These are phyloP conservation scores for Aspergillus japonicus DNA, from an alignment of 2,329 filamentous ascomycete genomes.

Conservation along the genomic window DNA sequence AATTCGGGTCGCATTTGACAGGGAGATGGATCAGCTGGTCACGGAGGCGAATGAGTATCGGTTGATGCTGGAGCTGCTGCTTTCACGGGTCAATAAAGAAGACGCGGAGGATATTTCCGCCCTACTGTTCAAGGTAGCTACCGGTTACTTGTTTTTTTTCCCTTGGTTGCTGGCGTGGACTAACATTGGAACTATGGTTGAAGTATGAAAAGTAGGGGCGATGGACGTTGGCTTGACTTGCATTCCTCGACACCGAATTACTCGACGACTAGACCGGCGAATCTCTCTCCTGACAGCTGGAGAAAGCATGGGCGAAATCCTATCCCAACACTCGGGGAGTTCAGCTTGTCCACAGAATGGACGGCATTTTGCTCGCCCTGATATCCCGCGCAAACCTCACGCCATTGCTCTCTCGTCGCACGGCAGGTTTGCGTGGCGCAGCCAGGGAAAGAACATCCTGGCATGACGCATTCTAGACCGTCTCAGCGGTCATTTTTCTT, in stretches of 20 bases:
- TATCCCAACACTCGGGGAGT: too few relatives aligned
- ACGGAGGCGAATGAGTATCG: background rate
- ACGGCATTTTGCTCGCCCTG: too few relatives aligned
- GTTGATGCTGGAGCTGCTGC: background rate
- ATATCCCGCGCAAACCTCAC: too few relatives aligned
- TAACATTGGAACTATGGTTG: background rate
- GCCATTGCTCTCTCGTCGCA: too few relatives aligned
- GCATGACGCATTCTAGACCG: too few relatives aligned
- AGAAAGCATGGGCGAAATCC: too few relatives aligned
- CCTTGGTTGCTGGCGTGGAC: background rate
- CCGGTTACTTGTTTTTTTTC: too few relatives aligned
- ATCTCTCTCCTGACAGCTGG: too few relatives aligned
- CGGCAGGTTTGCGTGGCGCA: too few relatives aligned
- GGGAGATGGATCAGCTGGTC: background rate
- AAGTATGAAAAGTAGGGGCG: background rate
- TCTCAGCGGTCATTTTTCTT: background rate
- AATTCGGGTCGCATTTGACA: background rate
- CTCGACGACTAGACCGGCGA: too few relatives aligned
- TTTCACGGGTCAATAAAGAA: background rate
- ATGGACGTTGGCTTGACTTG: background rate
- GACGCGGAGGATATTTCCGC: background rate
- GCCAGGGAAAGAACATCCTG: too few relatives aligned
- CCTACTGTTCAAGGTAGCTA: background rate
- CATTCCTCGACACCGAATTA: background rate
- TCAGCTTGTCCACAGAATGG: too few relatives aligned